Base-by-base conservation (phyloP, 768 basidiomycete species). In the Dioszegia crocea region DNA sequence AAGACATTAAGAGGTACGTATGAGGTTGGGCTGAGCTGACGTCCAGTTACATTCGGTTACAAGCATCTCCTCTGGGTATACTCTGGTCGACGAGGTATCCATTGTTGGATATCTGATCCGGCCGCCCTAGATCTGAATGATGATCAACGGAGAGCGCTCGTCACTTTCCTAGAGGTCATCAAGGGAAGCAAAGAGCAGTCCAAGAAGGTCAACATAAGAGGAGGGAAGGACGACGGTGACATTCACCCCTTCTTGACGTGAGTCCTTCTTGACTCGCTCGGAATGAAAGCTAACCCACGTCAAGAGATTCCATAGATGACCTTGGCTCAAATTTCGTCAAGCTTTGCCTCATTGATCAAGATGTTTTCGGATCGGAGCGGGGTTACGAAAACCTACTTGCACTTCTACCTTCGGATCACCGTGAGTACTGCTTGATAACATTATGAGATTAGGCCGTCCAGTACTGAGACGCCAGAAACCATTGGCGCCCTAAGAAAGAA, bases 51-150 rank as follows among this genome's bases (percentile, higher is more conserved):
- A 64, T 98, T 94, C 75, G 93, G 92, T 6, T 99, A 88, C 77
- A 79, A 83, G 45, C 86, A 91, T 68, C 83, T 98, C 27, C 81
- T 99, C 11, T 99, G 94, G 94, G 93, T 98, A 29, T 99, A 98
- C 78, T 98, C 96, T 8, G 96, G 96, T 58, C 87, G 96, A 33
- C 88, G 96, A 78, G 96, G 96, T 53, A 99, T 99, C 65, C 96
- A 99, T 81, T 82, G 91, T 75, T 99, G 96, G 96, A 85, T 99
- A 62, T 90, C 88, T 2, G 96, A 99, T 77, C 79, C 82, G 33
- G 84, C 87, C 56, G 96, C 94, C 1, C 83, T 97, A 81, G 85
- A 83, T 55, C 81, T 98, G 47, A 93, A 89, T 10, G 96, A 99
- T 71, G 90, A 94, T 56, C 86, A 94, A 76, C 81, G 96, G 24